These are phyloP conservation scores for Pseudonitzschia multiseries DNA, from an alignment of 108 stramenopile genomes.

Conservation along the genomic window DNA sequence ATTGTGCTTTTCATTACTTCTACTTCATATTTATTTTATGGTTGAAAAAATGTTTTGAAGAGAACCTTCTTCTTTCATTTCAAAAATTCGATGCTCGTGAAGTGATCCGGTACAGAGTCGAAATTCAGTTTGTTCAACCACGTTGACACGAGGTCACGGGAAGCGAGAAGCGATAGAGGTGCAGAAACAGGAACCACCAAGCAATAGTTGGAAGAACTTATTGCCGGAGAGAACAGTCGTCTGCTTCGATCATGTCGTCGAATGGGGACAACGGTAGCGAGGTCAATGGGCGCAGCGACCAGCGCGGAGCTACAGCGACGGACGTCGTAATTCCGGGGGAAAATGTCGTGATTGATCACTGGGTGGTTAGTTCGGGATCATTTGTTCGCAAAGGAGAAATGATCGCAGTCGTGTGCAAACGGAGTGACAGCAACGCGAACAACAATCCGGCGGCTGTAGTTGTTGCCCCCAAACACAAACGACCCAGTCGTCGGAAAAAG, in stretches of 20 bases:
- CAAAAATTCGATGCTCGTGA: too few relatives aligned
- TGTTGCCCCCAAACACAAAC: conserved; percentile 26
- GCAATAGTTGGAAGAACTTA: not conserved
- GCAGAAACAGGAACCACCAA: not conserved
- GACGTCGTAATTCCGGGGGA: conserved; percentile 22
- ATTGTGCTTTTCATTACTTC: too few relatives aligned
- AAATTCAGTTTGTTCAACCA: too few relatives aligned
- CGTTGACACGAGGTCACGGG: too few relatives aligned
- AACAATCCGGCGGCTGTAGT: not conserved
- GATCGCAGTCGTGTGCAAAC: conserved; percentile 28
- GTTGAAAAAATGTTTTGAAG: too few relatives aligned
- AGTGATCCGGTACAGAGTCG: too few relatives aligned
- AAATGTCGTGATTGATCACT: conserved; percentile 21
- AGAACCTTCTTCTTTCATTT: too few relatives aligned
- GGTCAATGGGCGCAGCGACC: not conserved
- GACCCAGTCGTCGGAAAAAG: conserved; percentile 33
- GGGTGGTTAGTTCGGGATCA: conserved; percentile 29
- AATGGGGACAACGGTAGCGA: not conserved
- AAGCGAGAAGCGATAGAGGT: not conserved
- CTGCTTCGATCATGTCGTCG: not conserved
- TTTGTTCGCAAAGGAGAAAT: conserved; percentile 38
- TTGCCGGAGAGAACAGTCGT: too few relatives aligned
- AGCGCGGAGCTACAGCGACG: not conserved
- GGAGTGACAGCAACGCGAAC: not conserved
- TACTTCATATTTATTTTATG: too few relatives aligned